A percentile compares a stretch with the other conserved stretches of the same genome.
Evolutionary conservation across 371 early-diverging fungal genomes (phyloP).

Genomic region (Smittium mucronatum): DNA sequence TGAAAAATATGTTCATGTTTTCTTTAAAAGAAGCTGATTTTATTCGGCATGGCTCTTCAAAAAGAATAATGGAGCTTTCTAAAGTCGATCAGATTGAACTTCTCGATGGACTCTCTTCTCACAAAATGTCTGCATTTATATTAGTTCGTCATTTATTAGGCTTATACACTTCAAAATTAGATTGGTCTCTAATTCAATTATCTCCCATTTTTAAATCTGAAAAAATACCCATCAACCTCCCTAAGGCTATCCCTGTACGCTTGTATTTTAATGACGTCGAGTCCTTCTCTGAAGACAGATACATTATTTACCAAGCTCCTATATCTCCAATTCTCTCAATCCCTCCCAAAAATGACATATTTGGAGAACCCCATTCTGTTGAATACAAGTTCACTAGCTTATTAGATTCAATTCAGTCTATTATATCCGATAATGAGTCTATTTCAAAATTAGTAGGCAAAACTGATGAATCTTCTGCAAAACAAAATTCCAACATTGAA

Average conservation of each 20-base stretch:
- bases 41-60: constrained; percentile 28
- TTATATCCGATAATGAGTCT: constrained; percentile 17
- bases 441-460: constrained; percentile 9
- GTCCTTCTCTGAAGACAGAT: neutral
- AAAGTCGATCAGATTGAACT: constrained; percentile 28
- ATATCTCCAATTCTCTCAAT: neutral
- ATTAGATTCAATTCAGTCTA: neutral
- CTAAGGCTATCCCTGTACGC: neutral
- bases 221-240: constrained; percentile 19
- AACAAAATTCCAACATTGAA: constrained; percentile 18
- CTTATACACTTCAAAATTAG: neutral
- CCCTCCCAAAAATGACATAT: neutral
- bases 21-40: constrained; percentile 29
- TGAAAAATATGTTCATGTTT: constrained; percentile 31
- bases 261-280: neutral
- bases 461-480: constrained; percentile 12
- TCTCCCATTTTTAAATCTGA: constrained; percentile 16
- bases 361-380: neutral
- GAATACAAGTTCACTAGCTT: neutral
- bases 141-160: neutral
- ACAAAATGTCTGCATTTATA: constrained; percentile 15
- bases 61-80: constrained; percentile 29
- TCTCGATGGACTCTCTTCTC: constrained; percentile 24
- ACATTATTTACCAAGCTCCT: neutral
- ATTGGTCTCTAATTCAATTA: constrained; percentile 1